Conservation (phyloP, 768 basidiomycete species). For the Botryobasidium botryosum region DNA sequence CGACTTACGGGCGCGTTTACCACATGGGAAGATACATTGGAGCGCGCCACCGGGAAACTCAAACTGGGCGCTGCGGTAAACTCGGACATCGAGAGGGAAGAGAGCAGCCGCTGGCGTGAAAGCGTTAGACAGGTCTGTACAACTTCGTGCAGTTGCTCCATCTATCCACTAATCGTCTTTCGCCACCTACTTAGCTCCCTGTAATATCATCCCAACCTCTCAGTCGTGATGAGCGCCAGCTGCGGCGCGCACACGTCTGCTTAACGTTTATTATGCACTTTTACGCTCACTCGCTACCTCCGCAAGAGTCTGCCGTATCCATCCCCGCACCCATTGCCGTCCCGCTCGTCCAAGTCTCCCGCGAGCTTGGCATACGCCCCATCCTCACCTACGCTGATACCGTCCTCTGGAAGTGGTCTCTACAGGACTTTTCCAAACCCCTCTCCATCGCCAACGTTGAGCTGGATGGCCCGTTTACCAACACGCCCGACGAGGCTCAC, state of each 20-base stretch:
- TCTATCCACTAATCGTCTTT: constrained; percentile 11
- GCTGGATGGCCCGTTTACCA: constrained; percentile 39
- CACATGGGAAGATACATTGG: constrained; percentile 51
- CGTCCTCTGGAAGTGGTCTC: constrained; percentile 60
- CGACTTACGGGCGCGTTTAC: constrained; percentile 49
- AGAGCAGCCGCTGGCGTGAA: constrained; percentile 51
- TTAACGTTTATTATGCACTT: constrained; percentile 81
- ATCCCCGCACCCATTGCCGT: constrained; percentile 58
- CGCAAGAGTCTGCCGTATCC: constrained; percentile 25
- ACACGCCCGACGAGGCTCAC: constrained; percentile 60
- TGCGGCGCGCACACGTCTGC: constrained; percentile 78
- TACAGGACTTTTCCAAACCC: constrained; percentile 10
- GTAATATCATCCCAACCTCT: constrained; percentile 41
- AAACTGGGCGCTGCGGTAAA: constrained; percentile 27
- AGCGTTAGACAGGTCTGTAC: constrained; percentile 43
- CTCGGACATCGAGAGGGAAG: constrained; percentile 37
- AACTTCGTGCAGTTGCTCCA: constrained; percentile 1
- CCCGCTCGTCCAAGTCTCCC: constrained; percentile 56
- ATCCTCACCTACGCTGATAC: constrained; percentile 83
- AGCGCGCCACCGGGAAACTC: constrained; percentile 28
- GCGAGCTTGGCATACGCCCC: constrained; percentile 63
- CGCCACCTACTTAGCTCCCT: constrained; percentile 37
- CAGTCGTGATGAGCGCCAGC: constrained; percentile 34
- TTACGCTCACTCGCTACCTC: constrained; percentile 46
- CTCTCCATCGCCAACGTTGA: constrained; percentile 33